A percentile compares a stretch with the other conserved stretches of the same genome.
These are phyloP conservation scores for Nelumbo lutea DNA, from an alignment of 164 flowering plant species.

Conservation along the genomic window DNA sequence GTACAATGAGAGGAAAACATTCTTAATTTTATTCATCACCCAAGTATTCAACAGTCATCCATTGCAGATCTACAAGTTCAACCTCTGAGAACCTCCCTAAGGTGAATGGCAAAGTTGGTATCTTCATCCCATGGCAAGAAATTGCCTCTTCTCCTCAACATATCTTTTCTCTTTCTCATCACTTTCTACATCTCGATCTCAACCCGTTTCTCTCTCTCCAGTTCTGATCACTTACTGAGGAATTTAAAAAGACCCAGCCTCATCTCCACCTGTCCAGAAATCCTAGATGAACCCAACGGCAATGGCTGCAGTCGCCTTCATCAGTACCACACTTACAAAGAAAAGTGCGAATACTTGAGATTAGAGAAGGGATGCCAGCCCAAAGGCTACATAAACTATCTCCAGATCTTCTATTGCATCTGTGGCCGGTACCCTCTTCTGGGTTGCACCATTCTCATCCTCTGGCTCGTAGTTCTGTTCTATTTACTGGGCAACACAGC, in stretches of 20 bases:
- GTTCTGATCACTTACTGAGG: not conserved
- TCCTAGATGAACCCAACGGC: not conserved
- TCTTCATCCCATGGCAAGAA: constrained; percentile 8
- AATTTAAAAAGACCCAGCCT: not conserved
- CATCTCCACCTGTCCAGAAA: not conserved
- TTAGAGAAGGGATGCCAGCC: constrained; percentile 38
- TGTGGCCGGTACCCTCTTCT: constrained; percentile 29
- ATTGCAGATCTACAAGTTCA: too few species aligned
- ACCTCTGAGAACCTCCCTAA: too few species aligned
- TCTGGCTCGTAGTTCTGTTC: constrained; percentile 63
- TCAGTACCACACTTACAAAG: constrained; percentile 19
- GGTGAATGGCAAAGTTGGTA: constrained; percentile 10
- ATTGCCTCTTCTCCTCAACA: constrained; percentile 16
- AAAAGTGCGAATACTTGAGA: constrained; percentile 46
- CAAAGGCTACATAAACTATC: constrained; percentile 59
- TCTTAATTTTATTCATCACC: too few species aligned
- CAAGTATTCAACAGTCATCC: too few species aligned
- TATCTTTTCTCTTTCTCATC: constrained; percentile 15
- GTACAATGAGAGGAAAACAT: too few species aligned
- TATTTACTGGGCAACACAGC: constrained; percentile 75
- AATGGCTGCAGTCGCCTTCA: constrained; percentile 24
- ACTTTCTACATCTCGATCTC: constrained; percentile 8
- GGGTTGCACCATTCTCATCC: constrained; percentile 32
- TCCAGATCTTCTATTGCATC: constrained; percentile 55
- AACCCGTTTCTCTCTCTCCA: not conserved